phyloP scores from a whole-genome alignment of 2,329 filamentous ascomycete genomes.

The Podosphaera aphanis region DNA sequence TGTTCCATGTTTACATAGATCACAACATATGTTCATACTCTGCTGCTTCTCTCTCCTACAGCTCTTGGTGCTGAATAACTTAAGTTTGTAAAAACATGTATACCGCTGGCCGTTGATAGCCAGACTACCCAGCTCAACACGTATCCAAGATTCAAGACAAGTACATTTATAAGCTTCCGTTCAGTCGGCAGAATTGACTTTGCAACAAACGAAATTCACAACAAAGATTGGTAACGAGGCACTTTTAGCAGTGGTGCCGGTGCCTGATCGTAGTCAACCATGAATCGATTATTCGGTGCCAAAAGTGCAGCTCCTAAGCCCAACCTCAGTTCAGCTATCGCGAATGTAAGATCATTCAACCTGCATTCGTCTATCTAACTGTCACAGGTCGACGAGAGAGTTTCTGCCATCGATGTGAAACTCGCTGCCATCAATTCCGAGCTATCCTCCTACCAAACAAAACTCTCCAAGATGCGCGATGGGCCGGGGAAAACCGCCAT shows the following conservation, averaged over 20 bases:
- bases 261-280: conserved; percentile 20
- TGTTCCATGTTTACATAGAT: too few relatives aligned
- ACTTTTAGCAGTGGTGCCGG: not conserved
- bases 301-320: conserved; percentile 77
- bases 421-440: conserved; percentile 81
- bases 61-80: too few relatives aligned
- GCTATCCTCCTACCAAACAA: conserved; percentile 66
- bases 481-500: conserved; percentile 82
- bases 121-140: too few relatives aligned
- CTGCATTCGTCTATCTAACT: conserved; percentile 5
- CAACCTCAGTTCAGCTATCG: conserved; percentile 60
- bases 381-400: conserved; percentile 47
- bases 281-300: conserved; percentile 91
- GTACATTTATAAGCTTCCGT: too few relatives aligned
- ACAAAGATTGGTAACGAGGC: not conserved
- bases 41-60: too few relatives aligned
- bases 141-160: too few relatives aligned
- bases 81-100: too few relatives aligned
- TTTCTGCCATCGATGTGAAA: conserved; percentile 81
- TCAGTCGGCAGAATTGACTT: too few relatives aligned
- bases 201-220: not conserved
- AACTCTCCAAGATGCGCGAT: conserved; percentile 80
- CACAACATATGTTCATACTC: too few relatives aligned
- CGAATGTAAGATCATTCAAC: conserved; percentile 32
- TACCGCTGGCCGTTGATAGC: too few relatives aligned